Evolutionary conservation across 2,329 filamentous ascomycete species (phyloP).

Genomic region (Pyrenophora seminiperda): DNA sequence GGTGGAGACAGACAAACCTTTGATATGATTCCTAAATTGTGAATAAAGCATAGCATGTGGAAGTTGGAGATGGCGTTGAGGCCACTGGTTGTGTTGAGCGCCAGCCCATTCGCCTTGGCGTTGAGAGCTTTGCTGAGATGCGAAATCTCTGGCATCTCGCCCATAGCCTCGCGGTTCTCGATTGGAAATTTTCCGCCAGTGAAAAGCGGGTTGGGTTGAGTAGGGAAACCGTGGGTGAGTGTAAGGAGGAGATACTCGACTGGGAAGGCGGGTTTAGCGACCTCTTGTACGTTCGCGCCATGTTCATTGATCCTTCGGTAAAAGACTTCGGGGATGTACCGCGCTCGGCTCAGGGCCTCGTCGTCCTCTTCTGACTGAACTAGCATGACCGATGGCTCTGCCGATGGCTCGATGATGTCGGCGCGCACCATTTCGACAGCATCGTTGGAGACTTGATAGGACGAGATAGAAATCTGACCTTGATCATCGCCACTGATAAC

Average conservation of each 20-base stretch:
- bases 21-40: conserved; percentile 77
- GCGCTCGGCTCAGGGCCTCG: conserved; percentile 68
- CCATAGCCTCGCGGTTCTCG: conserved; percentile 87
- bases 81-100: conserved; percentile 65
- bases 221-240: conserved; percentile 94
- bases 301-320: conserved; percentile 96
- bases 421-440: conserved; percentile 96
- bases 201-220: conserved; percentile 76
- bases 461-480: conserved; percentile 84
- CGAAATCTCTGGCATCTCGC: conserved; percentile 80
- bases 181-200: conserved; percentile 76
- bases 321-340: conserved; percentile 97
- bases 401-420: conserved; percentile 92
- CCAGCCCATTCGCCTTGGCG: conserved; percentile 57
- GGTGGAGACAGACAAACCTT: conserved; percentile 64
- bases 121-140: conserved; percentile 71
- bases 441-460: conserved; percentile 94
- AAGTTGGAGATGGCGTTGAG: conserved; percentile 84
- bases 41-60: conserved; percentile 87
- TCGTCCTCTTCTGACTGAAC: conserved; percentile 92
- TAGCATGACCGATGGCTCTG: conserved; percentile 90
- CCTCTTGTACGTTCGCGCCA: conserved; percentile 93
- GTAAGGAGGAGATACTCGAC: conserved; percentile 97
- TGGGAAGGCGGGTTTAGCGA: conserved; percentile 93
- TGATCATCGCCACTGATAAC: conserved; percentile 91